A percentile compares a stretch with the other conserved stretches of the same genome.
These are phyloP conservation scores for Myxozyma neotropica DNA, from an alignment of 805 yeast species.

Conservation along the genomic window DNA sequence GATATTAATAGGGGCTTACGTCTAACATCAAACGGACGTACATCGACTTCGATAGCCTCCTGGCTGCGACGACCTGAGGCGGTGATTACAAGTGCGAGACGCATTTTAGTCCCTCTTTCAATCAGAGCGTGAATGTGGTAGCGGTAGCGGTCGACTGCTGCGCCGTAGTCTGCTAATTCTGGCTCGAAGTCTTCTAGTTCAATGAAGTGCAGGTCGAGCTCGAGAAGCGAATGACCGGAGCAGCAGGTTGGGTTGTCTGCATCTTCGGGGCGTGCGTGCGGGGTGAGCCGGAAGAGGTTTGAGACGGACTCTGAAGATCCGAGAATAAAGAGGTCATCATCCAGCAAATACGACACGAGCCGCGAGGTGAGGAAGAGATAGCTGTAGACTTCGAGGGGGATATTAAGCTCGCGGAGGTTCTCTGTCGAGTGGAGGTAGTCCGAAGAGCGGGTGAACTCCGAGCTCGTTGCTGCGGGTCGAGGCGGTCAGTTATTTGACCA, in stretches of 20 bases:
- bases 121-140: neutral
- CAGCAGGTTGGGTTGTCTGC: neutral
- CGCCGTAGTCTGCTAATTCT: neutral
- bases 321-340: neutral
- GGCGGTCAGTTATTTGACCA: slow-evolving; percentile 3
- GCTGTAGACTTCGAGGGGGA: slow-evolving; percentile 1
- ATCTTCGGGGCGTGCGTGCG: neutral
- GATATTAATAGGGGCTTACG: neutral
- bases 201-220: neutral
- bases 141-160: neutral
- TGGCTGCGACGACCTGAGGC: neutral
- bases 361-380: slow-evolving; percentile 8
- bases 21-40: neutral
- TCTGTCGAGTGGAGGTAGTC: slow-evolving; percentile 1
- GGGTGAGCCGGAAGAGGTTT: slow-evolving; percentile 5
- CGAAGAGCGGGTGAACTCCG: slow-evolving; percentile 2
- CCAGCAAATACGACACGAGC: neutral
- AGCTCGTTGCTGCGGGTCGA: slow-evolving; percentile 7
- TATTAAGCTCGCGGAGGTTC: neutral
- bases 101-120: neutral
- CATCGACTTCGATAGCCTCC: neutral
- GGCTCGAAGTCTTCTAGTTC: neutral
- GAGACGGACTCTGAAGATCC: slow-evolving; percentile 4
- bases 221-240: slow-evolving; percentile 5
- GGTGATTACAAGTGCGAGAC: neutral